Conservation (phyloP, 805 yeast species). For the Saturnispora galanensis region DNA sequence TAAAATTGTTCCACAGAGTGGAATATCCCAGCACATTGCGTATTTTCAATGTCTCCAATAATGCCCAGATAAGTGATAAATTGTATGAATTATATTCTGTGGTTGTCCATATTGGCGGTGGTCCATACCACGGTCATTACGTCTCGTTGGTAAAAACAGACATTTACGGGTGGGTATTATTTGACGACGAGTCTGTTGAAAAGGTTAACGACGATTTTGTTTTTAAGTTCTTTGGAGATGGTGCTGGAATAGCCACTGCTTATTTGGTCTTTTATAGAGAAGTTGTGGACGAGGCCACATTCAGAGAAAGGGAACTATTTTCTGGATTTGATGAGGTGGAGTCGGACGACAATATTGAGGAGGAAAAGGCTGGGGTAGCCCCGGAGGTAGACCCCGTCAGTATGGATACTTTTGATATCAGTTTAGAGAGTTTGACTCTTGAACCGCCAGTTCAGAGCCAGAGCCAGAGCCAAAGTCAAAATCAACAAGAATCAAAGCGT, state of each 20-base stretch:
- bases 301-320: slow-evolving; percentile 20
- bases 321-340: slow-evolving; percentile 21
- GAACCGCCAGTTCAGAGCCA: neutral
- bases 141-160: slow-evolving; percentile 76
- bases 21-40: slow-evolving; percentile 67
- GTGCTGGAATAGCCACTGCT: slow-evolving; percentile 83
- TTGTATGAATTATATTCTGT: slow-evolving; percentile 76
- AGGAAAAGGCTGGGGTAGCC: neutral
- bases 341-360: neutral
- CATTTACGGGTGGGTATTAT: slow-evolving; percentile 77
- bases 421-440: neutral
- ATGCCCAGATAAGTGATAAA: slow-evolving; percentile 40
- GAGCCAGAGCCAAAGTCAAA: neutral
- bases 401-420: neutral
- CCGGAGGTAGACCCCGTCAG: slow-evolving; percentile 1
- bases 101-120: slow-evolving; percentile 93
- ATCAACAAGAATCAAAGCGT: neutral
- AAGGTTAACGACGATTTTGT: slow-evolving; percentile 77
- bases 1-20: slow-evolving; percentile 78
- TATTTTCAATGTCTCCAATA: slow-evolving; percentile 58
- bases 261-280: slow-evolving; percentile 78
- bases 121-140: slow-evolving; percentile 97
- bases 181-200: slow-evolving; percentile 94
- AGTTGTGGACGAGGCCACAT: slow-evolving; percentile 32
- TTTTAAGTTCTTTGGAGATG: slow-evolving; percentile 77